Conservation (phyloP, 257 asterid species). For the Jacaranda mimosifolia region DNA sequence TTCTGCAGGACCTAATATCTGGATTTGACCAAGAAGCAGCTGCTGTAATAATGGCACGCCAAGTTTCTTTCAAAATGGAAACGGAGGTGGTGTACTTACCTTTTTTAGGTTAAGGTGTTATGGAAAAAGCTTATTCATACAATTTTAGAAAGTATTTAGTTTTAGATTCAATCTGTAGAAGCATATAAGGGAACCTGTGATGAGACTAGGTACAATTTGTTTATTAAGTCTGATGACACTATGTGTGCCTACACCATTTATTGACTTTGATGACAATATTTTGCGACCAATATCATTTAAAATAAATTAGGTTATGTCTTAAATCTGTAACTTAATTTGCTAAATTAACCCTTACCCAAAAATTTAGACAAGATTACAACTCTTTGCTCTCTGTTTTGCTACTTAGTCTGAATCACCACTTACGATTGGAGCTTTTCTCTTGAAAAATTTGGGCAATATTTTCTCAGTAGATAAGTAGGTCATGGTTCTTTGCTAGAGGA, state of each 20-base stretch:
- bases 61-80: slow-evolving; percentile 96
- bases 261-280: slow-evolving; percentile 22
- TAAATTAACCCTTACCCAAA: background rate
- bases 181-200: slow-evolving; percentile 23
- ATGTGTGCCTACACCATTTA: slow-evolving; percentile 18
- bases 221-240: background rate
- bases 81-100: slow-evolving; percentile 70
- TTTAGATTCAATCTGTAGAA: slow-evolving; percentile 25
- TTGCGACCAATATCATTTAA: slow-evolving; percentile 10
- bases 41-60: slow-evolving; percentile 94
- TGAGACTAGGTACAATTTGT: slow-evolving; percentile 27
- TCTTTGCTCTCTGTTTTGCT: background rate
- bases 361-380: background rate
- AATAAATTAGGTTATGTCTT: slow-evolving; percentile 4
- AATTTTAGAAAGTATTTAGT: slow-evolving; percentile 16
- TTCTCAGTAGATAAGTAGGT: slow-evolving; percentile 14
- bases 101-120: slow-evolving; percentile 32
- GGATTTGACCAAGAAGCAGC: slow-evolving; percentile 99
- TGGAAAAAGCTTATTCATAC: background rate
- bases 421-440: background rate
- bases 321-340: background rate
- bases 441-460: background rate
- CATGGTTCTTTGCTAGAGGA: slow-evolving; percentile 15
- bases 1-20: slow-evolving; percentile 82
- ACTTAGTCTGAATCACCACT: slow-evolving; percentile 1